Conservation (phyloP, 768 basidiomycete genomes). For the Phlebiopsis flavidoalba region DNA sequence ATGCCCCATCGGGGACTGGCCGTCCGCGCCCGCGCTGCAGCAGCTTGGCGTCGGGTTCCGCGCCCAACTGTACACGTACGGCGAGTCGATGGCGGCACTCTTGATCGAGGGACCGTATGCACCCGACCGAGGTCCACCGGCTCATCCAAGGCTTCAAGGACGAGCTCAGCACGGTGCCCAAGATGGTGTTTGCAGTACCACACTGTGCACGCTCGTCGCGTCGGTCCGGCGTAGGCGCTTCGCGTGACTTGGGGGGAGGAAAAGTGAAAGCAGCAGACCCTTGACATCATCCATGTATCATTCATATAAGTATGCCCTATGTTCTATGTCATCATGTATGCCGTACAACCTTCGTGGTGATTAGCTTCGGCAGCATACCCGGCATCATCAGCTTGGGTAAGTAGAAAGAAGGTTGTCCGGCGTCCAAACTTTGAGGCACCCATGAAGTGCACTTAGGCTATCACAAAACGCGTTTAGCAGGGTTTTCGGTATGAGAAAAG, state of each 20-base stretch:
- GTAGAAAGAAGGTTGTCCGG: not conserved
- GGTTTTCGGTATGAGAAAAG: not conserved
- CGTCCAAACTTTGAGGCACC: not conserved
- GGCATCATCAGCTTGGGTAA: not conserved
- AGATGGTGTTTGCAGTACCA: conserved; percentile 46
- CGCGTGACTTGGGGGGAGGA: not conserved
- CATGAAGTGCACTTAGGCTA: too few species aligned
- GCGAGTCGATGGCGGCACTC: conserved; percentile 44
- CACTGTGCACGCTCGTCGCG: conserved; percentile 40
- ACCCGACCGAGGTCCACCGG: conserved; percentile 26
- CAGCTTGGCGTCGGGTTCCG: conserved; percentile 40
- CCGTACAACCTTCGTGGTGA: not conserved
- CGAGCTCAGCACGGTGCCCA: conserved; percentile 42
- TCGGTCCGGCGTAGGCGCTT: not conserved
- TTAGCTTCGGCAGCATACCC: not conserved
- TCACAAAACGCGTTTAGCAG: too few species aligned
- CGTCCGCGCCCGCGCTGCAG: conserved; percentile 26
- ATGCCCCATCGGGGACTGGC: conserved; percentile 62
- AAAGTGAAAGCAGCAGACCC: not conserved
- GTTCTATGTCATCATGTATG: not conserved
- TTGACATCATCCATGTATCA: too few species aligned
- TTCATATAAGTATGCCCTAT: not conserved
- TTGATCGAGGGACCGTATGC: conserved; percentile 34
- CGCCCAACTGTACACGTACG: conserved; percentile 34
- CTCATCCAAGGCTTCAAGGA: conserved; percentile 37